Evolutionary conservation across 192 early-diverging fungal genomes (phyloP), one percentile per base, ranked within the genome.

Genomic region (Backusella sp.): DNA sequence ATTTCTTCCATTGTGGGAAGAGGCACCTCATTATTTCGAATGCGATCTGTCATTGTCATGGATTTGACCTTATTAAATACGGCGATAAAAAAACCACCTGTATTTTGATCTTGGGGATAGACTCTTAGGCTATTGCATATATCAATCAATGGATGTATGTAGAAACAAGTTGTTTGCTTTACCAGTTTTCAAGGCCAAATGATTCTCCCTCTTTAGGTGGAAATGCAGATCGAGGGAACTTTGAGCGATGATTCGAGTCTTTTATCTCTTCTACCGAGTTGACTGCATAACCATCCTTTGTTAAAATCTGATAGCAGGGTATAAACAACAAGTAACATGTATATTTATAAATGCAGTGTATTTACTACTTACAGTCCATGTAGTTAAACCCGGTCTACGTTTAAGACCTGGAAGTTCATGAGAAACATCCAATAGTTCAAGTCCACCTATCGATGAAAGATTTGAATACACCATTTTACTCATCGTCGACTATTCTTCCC

Each of bases 51-150:
- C 12, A 77, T 74, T 70, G 91, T 91, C 76, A 90, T 90, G 11
- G 92, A 90, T 2, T 82, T 87, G 9, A 92, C 91, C 87, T 99
- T 99, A 83, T 95, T 90, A 73, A 99, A 85, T 17, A 98, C 94
- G 17, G 96, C 96, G 35, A 99, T 92, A 88, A 99, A 99, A 85
- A 99, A 99, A 21, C 96, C 98, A 44, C 98, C 98, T 21, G 96
- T 97, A 84, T 99, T 91, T 87, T 99, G 98, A 75, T 91, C 77
- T 65, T 94, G 93, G 65, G 98, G 96, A 80, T 95, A 95, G 44
- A 99, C 90, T 35, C 98, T 91, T 79, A 98, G 70, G 82, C 92
- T 93, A 82, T 89, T 86, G 26, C 4, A 26, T 52, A 3, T 21
- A n/a, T 8, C 9, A 21, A 21, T 53, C 1, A 7, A 23, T 56